Evolutionary conservation across 1,139 yeast genomes (phyloP).

Genomic region (Zygoascus meyerae): DNA sequence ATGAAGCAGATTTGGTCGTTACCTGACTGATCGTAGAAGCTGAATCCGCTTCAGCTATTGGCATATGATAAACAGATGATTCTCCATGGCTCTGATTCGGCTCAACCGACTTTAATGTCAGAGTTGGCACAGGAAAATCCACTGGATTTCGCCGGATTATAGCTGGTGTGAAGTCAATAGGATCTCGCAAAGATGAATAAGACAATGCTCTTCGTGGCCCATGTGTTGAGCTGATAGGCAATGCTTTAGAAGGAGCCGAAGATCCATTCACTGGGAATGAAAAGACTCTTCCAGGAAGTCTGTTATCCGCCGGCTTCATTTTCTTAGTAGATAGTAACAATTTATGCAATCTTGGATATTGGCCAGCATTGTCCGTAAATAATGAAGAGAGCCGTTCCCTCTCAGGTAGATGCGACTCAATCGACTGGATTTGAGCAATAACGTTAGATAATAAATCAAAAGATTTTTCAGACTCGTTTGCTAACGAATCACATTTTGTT

Average conservation of each 20-base stretch:
- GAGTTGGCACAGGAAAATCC: constrained; percentile 4
- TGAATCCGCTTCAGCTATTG: constrained; percentile 6
- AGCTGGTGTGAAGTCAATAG: constrained; percentile 3
- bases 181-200: constrained; percentile 2
- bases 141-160: constrained; percentile 2
- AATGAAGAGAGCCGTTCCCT: constrained; percentile 22
- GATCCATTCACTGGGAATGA: constrained; percentile 3
- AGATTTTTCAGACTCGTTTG: constrained; percentile 17
- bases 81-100: not conserved
- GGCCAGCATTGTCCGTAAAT: constrained; percentile 25
- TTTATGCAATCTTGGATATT: constrained; percentile 29
- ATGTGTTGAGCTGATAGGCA: not conserved
- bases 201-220: constrained; percentile 1
- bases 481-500: constrained; percentile 15
- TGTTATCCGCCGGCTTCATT: not conserved
- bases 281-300: not conserved
- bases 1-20: constrained; percentile 1
- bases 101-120: constrained; percentile 4
- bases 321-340: constrained; percentile 14
- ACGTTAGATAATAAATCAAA: constrained; percentile 17
- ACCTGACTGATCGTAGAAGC: constrained; percentile 7
- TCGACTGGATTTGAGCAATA: constrained; percentile 17
- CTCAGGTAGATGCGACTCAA: constrained; percentile 25
- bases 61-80: not conserved
- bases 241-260: not conserved